phyloP scores from a whole-genome alignment of 352 stramenopile species.

The Poterioochromonas sp. region DNA sequence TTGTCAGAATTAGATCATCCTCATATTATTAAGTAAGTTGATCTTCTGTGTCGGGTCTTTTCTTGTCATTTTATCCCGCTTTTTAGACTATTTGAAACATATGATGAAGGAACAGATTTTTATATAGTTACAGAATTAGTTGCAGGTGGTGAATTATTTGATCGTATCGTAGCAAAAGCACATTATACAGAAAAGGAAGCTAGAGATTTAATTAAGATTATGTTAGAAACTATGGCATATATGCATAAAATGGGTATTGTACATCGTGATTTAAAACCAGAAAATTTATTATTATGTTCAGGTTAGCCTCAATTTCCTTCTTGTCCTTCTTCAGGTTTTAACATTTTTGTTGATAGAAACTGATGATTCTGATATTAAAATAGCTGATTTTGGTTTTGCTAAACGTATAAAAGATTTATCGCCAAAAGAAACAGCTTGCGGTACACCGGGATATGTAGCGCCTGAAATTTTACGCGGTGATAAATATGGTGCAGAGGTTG shows the following conservation, averaged over 20 bases:
- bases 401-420: conserved; percentile 52
- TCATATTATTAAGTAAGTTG: conserved; percentile 62
- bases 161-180: conserved; percentile 70
- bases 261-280: conserved; percentile 52
- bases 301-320: not conserved
- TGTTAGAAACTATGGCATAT: conserved; percentile 45
- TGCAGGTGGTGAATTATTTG: conserved; percentile 75
- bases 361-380: conserved; percentile 76
- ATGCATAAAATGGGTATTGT: conserved; percentile 45
- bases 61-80: not conserved
- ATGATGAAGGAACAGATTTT: conserved; percentile 46
- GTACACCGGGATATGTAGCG: conserved; percentile 74
- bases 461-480: conserved; percentile 77
- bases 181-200: conserved; percentile 76
- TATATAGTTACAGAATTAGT: conserved; percentile 88
- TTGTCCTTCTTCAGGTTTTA: not conserved
- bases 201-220: conserved; percentile 44
- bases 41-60: not conserved
- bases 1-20: conserved; percentile 64
- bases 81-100: conserved; percentile 21
- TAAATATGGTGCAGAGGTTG: conserved; percentile 71
- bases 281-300: conserved; percentile 56
- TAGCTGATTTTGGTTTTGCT: conserved; percentile 82
- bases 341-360: no score
- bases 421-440: conserved; percentile 36